Conservation (phyloP, 2,329 filamentous ascomycete species). For the Myriangium duriaei region DNA sequence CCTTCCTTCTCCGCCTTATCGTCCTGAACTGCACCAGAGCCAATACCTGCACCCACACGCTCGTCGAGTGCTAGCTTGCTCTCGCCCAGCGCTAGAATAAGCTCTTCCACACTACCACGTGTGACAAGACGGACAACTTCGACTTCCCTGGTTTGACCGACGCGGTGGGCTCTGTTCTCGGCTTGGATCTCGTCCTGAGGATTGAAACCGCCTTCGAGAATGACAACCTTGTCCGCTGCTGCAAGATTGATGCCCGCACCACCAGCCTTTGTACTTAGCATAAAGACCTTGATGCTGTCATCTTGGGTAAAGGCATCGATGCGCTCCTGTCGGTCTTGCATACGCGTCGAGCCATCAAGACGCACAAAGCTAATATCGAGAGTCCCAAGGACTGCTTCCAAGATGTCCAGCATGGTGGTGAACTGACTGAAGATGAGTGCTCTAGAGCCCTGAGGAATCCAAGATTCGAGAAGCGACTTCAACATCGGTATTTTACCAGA, state of each 20-base stretch:
- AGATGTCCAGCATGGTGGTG: conserved; percentile 77
- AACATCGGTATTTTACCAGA: conserved; percentile 80
- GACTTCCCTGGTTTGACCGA: conserved; percentile 81
- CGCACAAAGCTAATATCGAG: conserved; percentile 65
- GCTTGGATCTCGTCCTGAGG: conserved; percentile 97
- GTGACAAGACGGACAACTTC: conserved; percentile 82
- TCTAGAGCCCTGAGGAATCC: conserved; percentile 70
- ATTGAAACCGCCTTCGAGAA: conserved; percentile 96
- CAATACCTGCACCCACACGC: conserved; percentile 50
- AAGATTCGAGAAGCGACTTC: conserved; percentile 58
- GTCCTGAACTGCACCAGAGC: conserved; percentile 18
- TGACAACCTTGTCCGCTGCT: conserved; percentile 91
- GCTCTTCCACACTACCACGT: conserved; percentile 74
- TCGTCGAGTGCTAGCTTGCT: conserved; percentile 87
- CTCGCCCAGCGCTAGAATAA: conserved; percentile 80
- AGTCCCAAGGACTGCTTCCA: conserved; percentile 67
- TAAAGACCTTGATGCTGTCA: conserved; percentile 69
- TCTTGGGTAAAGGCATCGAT: conserved; percentile 78
- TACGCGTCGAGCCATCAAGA: conserved; percentile 74
- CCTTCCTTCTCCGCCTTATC: conserved; percentile 33
- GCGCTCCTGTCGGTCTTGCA: conserved; percentile 70
- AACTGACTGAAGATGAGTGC: conserved; percentile 91
- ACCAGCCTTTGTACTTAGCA: conserved; percentile 85
- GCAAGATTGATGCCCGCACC: conserved; percentile 96
- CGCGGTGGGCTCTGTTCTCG: conserved; percentile 89